Evolutionary conservation across 768 basidiomycete genomes (phyloP).

Genomic region (Amanita rubescens): DNA sequence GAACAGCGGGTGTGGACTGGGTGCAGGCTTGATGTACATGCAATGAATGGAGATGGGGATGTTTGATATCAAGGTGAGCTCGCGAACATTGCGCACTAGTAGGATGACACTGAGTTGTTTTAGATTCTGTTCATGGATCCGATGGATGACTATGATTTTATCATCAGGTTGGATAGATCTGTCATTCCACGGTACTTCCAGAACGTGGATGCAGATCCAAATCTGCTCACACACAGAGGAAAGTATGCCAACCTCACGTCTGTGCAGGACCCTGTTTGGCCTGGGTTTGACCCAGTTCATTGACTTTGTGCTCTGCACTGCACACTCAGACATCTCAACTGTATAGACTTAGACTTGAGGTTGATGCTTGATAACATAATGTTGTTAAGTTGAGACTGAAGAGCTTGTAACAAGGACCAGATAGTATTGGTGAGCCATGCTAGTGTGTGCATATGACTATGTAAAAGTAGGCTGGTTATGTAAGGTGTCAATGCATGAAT

Average conservation of each 20-base stretch:
- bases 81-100: no score
- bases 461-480: no score
- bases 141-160: conserved; percentile 75
- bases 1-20: conserved; percentile 74
- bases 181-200: conserved; percentile 71
- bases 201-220: conserved; percentile 46
- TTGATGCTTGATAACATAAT: no score
- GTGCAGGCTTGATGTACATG: conserved; percentile 57
- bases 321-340: no score
- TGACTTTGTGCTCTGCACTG: no score
- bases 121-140: conserved; percentile 75
- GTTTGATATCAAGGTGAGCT: conserved; percentile 40
- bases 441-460: no score
- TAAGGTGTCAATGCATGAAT: no score
- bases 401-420: no score
- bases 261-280: conserved; percentile 29
- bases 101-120: no score
- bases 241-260: conserved; percentile 39
- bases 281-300: conserved; percentile 80
- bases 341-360: no score
- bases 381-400: no score
- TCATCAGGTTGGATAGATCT: conserved; percentile 64
- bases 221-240: conserved; percentile 34
- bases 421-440: no score
- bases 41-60: conserved; percentile 55